These are phyloP conservation scores for Eucalyptus curtisii DNA, from an alignment of 345 rosid species.

Conservation along the genomic window DNA sequence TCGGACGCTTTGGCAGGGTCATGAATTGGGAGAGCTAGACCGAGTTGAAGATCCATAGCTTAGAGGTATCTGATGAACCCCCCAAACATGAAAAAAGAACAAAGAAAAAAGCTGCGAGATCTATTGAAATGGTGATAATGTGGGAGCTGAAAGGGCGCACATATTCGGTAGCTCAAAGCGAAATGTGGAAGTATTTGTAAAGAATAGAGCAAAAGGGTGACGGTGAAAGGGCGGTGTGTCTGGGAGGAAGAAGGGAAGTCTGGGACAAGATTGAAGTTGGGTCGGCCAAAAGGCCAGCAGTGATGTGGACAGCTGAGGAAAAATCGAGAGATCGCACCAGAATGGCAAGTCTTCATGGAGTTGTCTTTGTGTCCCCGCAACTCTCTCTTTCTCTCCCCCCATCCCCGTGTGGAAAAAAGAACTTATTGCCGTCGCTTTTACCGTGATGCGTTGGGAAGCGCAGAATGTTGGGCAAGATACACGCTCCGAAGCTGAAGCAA, in stretches of 20 bases:
- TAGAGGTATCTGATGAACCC: background rate
- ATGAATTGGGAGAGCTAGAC: conserved; percentile 24
- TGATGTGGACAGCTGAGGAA: conserved; percentile 31
- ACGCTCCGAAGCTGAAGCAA: background rate
- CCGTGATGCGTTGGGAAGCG: background rate
- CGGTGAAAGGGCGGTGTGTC: conserved; percentile 4
- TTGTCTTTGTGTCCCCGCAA: conserved; percentile 1
- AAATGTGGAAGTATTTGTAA: background rate
- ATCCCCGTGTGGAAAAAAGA: background rate
- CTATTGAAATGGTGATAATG: background rate
- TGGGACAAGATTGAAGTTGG: conserved; percentile 38
- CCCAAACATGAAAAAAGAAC: background rate
- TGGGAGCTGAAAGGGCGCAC: background rate
- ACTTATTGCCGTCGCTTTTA: background rate
- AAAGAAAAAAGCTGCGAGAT: background rate
- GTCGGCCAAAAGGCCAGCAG: conserved; percentile 64
- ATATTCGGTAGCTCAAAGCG: background rate
- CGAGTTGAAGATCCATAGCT: conserved; percentile 42
- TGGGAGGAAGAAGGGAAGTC: conserved; percentile 6
- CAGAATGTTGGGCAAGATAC: background rate
- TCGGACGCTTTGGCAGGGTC: background rate
- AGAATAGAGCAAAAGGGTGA: background rate
- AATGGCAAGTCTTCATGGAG: background rate
- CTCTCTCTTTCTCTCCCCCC: background rate
- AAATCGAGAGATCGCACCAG: background rate